phyloP scores from a whole-genome alignment of 2,329 filamentous ascomycete genomes.

The Kalmusia sp. region DNA sequence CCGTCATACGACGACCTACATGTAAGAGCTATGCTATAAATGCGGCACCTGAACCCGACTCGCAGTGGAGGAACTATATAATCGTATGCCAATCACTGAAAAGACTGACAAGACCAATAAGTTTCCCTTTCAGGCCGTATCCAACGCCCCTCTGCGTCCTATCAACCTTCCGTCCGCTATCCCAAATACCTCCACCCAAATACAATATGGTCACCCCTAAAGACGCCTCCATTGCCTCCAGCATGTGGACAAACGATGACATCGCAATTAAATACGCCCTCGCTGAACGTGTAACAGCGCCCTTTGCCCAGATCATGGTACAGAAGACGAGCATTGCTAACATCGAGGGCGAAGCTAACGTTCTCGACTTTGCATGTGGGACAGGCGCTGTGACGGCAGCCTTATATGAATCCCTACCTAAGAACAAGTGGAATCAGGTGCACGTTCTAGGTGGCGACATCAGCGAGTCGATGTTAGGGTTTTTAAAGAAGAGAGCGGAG shows the following conservation, averaged over 20 bases:
- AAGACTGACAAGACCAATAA: too few species aligned
- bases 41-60: too few species aligned
- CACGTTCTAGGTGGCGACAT: conserved; percentile 29
- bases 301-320: conserved; percentile 24
- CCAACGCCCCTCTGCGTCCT: too few species aligned
- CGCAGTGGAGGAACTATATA: too few species aligned
- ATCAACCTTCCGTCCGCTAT: too few species aligned
- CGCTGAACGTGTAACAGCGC: conserved; percentile 26
- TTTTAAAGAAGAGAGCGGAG: conserved; percentile 18
- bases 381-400: conserved; percentile 28
- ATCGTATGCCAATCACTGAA: too few species aligned
- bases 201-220: too few species aligned
- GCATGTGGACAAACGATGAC: conserved; percentile 12
- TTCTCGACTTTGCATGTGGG: conserved; percentile 33
- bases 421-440: conserved; percentile 18
- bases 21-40: too few species aligned
- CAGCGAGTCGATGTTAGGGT: conserved; percentile 26
- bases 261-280: conserved; percentile 23
- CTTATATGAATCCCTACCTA: conserved; percentile 21
- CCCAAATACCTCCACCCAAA: too few species aligned
- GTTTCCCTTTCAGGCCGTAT: too few species aligned
- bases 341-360: conserved; percentile 5
- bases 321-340: conserved; percentile 8
- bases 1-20: too few species aligned
- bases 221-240: too few species aligned